Evolutionary conservation across 2,329 filamentous ascomycete genomes (phyloP).

Genomic region (Ceratocystis albifundus): DNA sequence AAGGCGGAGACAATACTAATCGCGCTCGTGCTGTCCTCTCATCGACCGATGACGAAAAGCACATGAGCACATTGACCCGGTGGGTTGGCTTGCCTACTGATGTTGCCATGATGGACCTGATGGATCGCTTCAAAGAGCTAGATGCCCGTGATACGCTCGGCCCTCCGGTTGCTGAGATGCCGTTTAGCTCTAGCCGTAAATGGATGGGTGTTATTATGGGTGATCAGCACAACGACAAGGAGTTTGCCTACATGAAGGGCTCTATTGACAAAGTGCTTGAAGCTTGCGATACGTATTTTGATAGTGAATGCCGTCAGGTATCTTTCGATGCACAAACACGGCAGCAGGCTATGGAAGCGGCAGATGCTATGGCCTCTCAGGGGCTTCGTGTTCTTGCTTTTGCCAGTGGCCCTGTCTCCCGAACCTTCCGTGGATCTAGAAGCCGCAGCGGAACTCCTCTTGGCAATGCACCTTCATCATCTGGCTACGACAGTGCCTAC

Average conservation of each 20-base stretch:
- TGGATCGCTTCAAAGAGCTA: conserved; percentile 83
- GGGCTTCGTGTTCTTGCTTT: conserved; percentile 87
- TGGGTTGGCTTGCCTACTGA: conserved; percentile 98
- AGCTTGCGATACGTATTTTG: conserved; percentile 83
- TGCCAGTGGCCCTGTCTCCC: conserved; percentile 63
- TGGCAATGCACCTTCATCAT: conserved; percentile 33
- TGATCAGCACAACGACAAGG: conserved; percentile 48
- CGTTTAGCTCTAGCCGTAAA: conserved; percentile 94
- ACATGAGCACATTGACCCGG: conserved; percentile 50
- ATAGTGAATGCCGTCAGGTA: conserved; percentile 73
- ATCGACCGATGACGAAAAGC: conserved; percentile 56
- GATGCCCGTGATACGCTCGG: conserved; percentile 81
- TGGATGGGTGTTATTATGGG: conserved; percentile 97
- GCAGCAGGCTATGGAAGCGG: conserved; percentile 64
- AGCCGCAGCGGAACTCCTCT: conserved; percentile 37
- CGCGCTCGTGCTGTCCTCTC: conserved; percentile 60
- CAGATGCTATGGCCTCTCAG: conserved; percentile 76
- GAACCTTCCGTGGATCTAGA: conserved; percentile 31
- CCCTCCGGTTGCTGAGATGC: conserved; percentile 70
- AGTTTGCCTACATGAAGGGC: conserved; percentile 91
- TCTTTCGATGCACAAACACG: conserved; percentile 66
- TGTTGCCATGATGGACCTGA: conserved; percentile 86
- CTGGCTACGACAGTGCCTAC: conserved; percentile 60
- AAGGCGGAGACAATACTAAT: conserved; percentile 45
- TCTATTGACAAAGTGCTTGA: conserved; percentile 77